phyloP scores from a whole-genome alignment of 2,329 filamentous ascomycete genomes.

The Rutstroemia sydowiana region DNA sequence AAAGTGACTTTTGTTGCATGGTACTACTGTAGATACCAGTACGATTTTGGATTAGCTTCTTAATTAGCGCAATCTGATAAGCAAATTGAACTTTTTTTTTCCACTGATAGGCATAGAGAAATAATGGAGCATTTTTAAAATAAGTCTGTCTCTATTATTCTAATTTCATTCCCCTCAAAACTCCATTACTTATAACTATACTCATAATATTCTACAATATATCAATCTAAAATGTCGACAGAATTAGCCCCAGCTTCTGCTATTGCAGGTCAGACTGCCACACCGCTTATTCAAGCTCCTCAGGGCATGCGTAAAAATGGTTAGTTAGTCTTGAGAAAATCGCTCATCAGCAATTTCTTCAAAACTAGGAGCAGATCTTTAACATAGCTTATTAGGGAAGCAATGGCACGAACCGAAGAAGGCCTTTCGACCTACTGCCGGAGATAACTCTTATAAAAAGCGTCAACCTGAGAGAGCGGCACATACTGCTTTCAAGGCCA shows the following conservation, averaged over 20 bases:
- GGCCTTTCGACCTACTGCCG: slow-evolving; percentile 75
- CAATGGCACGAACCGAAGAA: slow-evolving; percentile 84
- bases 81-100: not conserved
- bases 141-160: too few relatives aligned
- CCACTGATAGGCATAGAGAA: not conserved
- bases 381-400: slow-evolving; percentile 56
- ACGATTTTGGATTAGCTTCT: not conserved
- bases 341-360: not conserved
- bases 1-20: not conserved
- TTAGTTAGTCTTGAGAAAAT: slow-evolving; percentile 33
- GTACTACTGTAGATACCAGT: not conserved
- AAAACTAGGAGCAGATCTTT: slow-evolving; percentile 15
- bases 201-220: not conserved
- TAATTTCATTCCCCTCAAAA: not conserved
- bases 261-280: slow-evolving; percentile 1
- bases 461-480: slow-evolving; percentile 62
- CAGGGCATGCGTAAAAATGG: slow-evolving; percentile 76
- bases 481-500: slow-evolving; percentile 73
- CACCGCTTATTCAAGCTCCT: not conserved
- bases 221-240: slow-evolving; percentile 22
- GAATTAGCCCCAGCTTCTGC: slow-evolving; percentile 14
- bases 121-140: not conserved
- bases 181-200: not conserved
- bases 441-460: slow-evolving; percentile 72
- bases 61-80: not conserved